A percentile compares a stretch with the other conserved stretches of the same genome.
phyloP scores from a whole-genome alignment of 75 land plant genomes.

The Pinus tabuliformis region DNA sequence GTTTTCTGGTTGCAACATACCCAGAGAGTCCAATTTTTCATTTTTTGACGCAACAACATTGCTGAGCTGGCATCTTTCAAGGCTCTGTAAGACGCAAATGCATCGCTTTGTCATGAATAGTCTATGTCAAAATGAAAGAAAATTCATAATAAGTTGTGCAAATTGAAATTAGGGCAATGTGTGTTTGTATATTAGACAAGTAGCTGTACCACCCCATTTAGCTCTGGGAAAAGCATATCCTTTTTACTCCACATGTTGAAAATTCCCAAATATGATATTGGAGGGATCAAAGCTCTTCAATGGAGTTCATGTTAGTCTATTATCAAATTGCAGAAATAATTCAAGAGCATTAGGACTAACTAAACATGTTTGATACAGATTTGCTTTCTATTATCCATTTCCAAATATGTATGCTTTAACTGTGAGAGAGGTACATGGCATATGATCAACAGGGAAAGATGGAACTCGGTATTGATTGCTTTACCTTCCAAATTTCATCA shows the following conservation, averaged over 20 bases:
- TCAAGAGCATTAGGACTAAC: background rate
- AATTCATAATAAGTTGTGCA: background rate
- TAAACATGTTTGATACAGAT: background rate
- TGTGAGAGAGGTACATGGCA: background rate
- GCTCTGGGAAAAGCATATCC: background rate
- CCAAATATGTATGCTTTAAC: background rate
- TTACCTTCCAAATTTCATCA: slow-evolving; percentile 95
- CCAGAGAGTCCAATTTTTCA: slow-evolving; percentile 61
- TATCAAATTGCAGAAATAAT: background rate
- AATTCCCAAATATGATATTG: background rate
- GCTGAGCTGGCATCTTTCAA: slow-evolving; percentile 90
- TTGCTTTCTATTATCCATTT: background rate
- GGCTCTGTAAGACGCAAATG: slow-evolving; percentile 48
- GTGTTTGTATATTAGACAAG: background rate
- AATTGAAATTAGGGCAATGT: background rate
- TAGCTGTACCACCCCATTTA: background rate
- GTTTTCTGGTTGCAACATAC: slow-evolving; percentile 19
- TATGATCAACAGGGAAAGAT: slow-evolving; percentile 1
- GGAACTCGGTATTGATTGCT: background rate
- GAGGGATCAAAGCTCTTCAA: background rate
- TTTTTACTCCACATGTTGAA: background rate
- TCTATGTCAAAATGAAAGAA: background rate
- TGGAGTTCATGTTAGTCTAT: background rate
- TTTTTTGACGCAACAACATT: slow-evolving; percentile 65
- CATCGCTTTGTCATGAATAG: background rate